Evolutionary conservation across 768 basidiomycete genomes (phyloP).

Genomic region (Russula compacta): DNA sequence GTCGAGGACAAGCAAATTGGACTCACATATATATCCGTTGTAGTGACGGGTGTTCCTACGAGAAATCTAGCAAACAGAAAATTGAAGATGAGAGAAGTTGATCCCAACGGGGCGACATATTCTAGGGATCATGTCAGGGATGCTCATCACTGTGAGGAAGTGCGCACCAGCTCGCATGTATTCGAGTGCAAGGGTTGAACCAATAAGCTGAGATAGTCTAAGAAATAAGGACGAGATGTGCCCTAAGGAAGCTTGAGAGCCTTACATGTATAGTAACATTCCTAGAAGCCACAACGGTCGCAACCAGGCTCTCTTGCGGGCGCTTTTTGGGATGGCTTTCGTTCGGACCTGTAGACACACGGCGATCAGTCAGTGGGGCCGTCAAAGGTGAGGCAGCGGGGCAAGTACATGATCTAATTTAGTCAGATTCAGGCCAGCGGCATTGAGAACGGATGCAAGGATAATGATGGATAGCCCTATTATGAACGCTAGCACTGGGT

Average conservation of each 20-base stretch:
- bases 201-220: constrained; percentile 78
- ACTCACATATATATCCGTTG: constrained; percentile 70
- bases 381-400: not conserved
- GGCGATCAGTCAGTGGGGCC: not conserved
- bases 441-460: constrained; percentile 77
- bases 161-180: constrained; percentile 75
- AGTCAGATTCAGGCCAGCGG: constrained; percentile 88
- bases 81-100: constrained; percentile 91
- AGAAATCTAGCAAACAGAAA: constrained; percentile 89
- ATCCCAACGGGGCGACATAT: constrained; percentile 94
- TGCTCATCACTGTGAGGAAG: not conserved
- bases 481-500: constrained; percentile 62
- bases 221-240: constrained; percentile 7
- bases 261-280: constrained; percentile 89
- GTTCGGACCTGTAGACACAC: constrained; percentile 49
- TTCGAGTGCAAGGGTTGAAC: constrained; percentile 77
- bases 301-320: constrained; percentile 67
- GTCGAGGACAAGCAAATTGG: not conserved
- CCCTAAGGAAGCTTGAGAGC: constrained; percentile 2
- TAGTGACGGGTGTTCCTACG: constrained; percentile 78
- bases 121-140: constrained; percentile 36
- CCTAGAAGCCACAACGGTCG: constrained; percentile 86
- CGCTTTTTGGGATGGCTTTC: constrained; percentile 63
- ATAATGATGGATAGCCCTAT: constrained; percentile 82
- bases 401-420: constrained; percentile 73